Conservation (phyloP, 768 basidiomycete species). For the Agaricus sinodeliciosus region DNA sequence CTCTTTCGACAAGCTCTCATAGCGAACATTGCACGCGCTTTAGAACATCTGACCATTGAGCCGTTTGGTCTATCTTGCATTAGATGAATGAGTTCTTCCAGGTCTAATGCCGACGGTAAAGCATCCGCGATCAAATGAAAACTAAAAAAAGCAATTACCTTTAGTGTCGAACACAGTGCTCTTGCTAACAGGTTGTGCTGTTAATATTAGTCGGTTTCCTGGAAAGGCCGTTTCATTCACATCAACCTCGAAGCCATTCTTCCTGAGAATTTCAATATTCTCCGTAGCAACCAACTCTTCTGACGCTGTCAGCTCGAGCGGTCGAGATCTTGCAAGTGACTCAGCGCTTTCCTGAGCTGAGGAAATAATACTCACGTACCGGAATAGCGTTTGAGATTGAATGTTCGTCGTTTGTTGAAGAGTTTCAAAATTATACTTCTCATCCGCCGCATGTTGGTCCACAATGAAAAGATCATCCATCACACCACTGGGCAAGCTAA, state of each 20-base stretch:
- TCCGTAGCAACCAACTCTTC: slow-evolving; percentile 88
- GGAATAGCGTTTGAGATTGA: slow-evolving; percentile 76
- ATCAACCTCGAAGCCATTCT: slow-evolving; percentile 87
- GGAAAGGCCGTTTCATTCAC: slow-evolving; percentile 36
- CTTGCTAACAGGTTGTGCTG: slow-evolving; percentile 89
- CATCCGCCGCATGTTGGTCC: slow-evolving; percentile 96
- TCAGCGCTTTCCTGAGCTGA: neutral
- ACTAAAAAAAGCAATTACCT: slow-evolving; percentile 39
- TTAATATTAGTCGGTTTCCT: slow-evolving; percentile 48
- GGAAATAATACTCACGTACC: slow-evolving; percentile 37
- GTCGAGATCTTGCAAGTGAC: slow-evolving; percentile 52
- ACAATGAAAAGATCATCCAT: slow-evolving; percentile 94
- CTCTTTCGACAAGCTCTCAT: slow-evolving; percentile 94
- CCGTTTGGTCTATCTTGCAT: slow-evolving; percentile 73
- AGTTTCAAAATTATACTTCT: slow-evolving; percentile 97
- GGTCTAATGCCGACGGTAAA: slow-evolving; percentile 41
- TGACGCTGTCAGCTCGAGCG: slow-evolving; percentile 78
- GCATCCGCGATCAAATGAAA: neutral
- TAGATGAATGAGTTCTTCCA: slow-evolving; percentile 88
- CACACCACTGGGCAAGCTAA: neutral
- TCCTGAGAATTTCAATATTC: slow-evolving; percentile 72
- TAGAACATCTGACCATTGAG: slow-evolving; percentile 86
- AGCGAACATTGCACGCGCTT: slow-evolving; percentile 94
- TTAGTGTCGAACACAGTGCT: slow-evolving; percentile 84
- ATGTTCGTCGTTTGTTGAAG: slow-evolving; percentile 88